Conservation (phyloP, 768 basidiomycete species). For the Kwoniella sp. region DNA sequence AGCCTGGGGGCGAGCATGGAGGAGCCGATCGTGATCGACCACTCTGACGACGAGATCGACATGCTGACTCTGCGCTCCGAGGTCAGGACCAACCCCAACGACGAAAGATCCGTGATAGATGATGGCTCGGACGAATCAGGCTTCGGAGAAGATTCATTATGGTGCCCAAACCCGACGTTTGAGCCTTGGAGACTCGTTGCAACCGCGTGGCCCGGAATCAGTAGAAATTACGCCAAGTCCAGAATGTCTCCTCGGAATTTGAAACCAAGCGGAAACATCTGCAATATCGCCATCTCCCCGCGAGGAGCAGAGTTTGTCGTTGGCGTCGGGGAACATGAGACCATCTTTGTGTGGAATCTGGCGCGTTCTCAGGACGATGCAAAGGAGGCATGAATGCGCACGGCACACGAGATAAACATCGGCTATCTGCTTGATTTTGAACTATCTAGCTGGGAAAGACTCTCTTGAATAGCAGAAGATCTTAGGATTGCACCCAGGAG, state of each 20-base stretch:
- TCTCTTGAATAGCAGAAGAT: too few relatives aligned
- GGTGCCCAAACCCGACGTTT: slow-evolving; percentile 2
- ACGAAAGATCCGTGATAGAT: not conserved
- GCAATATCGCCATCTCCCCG: slow-evolving; percentile 22
- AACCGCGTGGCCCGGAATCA: not conserved
- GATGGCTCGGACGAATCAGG: not conserved
- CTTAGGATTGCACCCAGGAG: too few relatives aligned
- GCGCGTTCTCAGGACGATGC: too few relatives aligned
- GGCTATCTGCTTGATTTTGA: too few relatives aligned
- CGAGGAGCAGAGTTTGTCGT: slow-evolving; percentile 30
- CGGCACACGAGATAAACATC: too few relatives aligned
- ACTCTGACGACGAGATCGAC: slow-evolving; percentile 3
- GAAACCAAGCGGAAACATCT: slow-evolving; percentile 1
- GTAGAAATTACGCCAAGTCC: not conserved
- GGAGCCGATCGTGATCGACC: slow-evolving; percentile 1
- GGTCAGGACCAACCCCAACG: too few relatives aligned
- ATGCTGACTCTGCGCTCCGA: too few relatives aligned
- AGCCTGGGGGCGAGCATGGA: too few relatives aligned
- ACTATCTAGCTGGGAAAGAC: too few relatives aligned
- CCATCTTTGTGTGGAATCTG: slow-evolving; percentile 19
- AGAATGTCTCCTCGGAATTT: not conserved
- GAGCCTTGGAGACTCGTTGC: slow-evolving; percentile 15
- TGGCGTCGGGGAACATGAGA: slow-evolving; percentile 17
- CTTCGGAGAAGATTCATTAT: not conserved
- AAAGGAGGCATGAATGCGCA: too few relatives aligned